Evolutionary conservation across 495 filamentous ascomycete species (phyloP), one percentile per base, ranked within the genome.

Genomic region (Aspergillus nidulans): DNA sequence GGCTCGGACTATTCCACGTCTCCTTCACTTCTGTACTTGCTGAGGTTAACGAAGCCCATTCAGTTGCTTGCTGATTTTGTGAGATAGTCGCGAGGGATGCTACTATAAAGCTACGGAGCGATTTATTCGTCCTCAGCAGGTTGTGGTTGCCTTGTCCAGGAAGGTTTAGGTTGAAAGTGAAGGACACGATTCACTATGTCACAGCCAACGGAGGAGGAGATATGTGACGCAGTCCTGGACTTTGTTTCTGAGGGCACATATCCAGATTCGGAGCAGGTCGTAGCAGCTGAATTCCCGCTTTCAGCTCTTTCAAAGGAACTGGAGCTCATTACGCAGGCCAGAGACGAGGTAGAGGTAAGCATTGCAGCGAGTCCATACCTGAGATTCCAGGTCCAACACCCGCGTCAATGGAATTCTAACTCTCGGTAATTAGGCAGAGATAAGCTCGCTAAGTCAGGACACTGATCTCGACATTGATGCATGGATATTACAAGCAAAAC

Each of bases 401-500:
- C 9, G n/a, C n/a, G 10, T 18, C 24, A 2, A 15, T 15, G 36
- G n/a, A 18, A 38, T 28, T 24, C 48, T 58, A 36, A 42, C 21
- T 55, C 45, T 54, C 24, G 26, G 12, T 36, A 38, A 36, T 58
- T 59, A 91, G 87, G 74, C 76, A 52, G 83, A 90, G 55, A 86
- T 96, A 36, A 85, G 83, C 49, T 67, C 73, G 21, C 77, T 89
- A 36, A 92, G 90, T 74, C 80, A 82, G 36, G 82, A 87, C 42
- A 86, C 82, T 38, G 84, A 85, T 40, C 81, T 86, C 19, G 88
- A 94, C 63, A 85, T 94, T 58, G 85, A 90, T 63, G 77, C 83
- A 56, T 97, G 92, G 92, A 87, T 94, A 52, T 68, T 76, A 19
- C 88, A 92, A 67, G 90, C 91, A 28, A 87, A 87, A 66, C 82